phyloP scores from a whole-genome alignment of 2,329 filamentous ascomycete genomes.

The Penicillium occitanis region DNA sequence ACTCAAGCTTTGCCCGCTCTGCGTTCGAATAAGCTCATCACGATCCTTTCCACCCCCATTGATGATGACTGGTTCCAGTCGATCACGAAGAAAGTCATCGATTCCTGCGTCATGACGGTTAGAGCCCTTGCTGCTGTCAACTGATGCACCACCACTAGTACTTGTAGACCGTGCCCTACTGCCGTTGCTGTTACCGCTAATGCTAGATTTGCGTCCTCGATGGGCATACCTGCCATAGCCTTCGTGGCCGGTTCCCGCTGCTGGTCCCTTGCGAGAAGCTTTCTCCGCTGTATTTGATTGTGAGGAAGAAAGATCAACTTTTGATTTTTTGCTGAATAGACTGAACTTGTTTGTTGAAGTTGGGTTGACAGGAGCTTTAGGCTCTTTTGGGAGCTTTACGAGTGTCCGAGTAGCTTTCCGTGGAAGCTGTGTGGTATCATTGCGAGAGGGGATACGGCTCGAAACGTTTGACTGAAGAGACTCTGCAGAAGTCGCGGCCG shows the following conservation, averaged over 20 bases:
- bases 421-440: slow-evolving; percentile 33
- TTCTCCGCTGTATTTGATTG: slow-evolving; percentile 59
- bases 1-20: slow-evolving; percentile 45
- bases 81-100: slow-evolving; percentile 50
- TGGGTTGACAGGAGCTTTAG: slow-evolving; percentile 32
- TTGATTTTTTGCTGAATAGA: slow-evolving; percentile 73
- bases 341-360: slow-evolving; percentile 65
- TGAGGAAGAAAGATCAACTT: slow-evolving; percentile 56
- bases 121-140: slow-evolving; percentile 43
- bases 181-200: slow-evolving; percentile 39
- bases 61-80: slow-evolving; percentile 53
- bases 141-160: slow-evolving; percentile 38
- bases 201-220: slow-evolving; percentile 46
- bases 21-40: slow-evolving; percentile 36
- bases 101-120: slow-evolving; percentile 45
- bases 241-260: slow-evolving; percentile 92
- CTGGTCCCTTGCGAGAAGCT: slow-evolving; percentile 69
- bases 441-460: slow-evolving; percentile 36
- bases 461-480: slow-evolving; percentile 38
- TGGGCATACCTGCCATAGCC: slow-evolving; percentile 51
- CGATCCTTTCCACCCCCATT: slow-evolving; percentile 45
- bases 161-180: slow-evolving; percentile 44
- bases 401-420: slow-evolving; percentile 40
- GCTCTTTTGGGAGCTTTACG: slow-evolving; percentile 31
- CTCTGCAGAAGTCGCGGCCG: slow-evolving; percentile 38